These are phyloP conservation scores for Nicotiana otophora DNA, from an alignment of 257 asterid genomes.

Conservation along the genomic window DNA sequence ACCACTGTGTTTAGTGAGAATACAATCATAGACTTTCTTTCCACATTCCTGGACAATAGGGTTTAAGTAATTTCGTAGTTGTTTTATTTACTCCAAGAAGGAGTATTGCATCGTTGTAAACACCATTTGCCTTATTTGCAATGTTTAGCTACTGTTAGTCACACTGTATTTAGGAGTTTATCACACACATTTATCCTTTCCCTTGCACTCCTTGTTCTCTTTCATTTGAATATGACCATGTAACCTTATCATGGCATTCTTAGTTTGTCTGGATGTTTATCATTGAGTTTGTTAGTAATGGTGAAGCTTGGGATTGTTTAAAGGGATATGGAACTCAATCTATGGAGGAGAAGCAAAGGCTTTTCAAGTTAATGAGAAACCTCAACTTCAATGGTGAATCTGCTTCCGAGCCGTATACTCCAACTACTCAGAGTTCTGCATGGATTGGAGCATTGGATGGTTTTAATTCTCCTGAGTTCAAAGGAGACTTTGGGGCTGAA, in stretches of 20 bases:
- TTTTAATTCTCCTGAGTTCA: slow-evolving; percentile 72
- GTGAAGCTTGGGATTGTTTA: background rate
- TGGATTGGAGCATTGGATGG: slow-evolving; percentile 63
- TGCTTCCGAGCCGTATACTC: slow-evolving; percentile 75
- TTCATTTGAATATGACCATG: background rate
- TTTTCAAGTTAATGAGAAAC: slow-evolving; percentile 89
- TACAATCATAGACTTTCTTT: background rate
- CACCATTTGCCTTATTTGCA: background rate
- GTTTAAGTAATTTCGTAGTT: background rate
- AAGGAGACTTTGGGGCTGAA: slow-evolving; percentile 95
- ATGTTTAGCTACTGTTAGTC: background rate
- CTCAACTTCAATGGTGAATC: slow-evolving; percentile 84
- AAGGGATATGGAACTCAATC: slow-evolving; percentile 97
- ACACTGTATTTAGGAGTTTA: slow-evolving; percentile 1
- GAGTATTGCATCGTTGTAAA: background rate
- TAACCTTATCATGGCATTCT: background rate
- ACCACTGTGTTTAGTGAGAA: background rate
- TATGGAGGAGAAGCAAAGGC: slow-evolving; percentile 94
- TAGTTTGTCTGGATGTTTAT: background rate
- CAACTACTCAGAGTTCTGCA: slow-evolving; percentile 66
- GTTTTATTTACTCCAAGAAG: background rate
- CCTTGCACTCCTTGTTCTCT: background rate
- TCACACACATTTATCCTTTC: background rate
- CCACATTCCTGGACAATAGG: background rate
- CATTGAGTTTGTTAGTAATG: slow-evolving; percentile 6